Evolutionary conservation across 306 rosid species (phyloP).

Genomic region (Mucuna pruriens): DNA sequence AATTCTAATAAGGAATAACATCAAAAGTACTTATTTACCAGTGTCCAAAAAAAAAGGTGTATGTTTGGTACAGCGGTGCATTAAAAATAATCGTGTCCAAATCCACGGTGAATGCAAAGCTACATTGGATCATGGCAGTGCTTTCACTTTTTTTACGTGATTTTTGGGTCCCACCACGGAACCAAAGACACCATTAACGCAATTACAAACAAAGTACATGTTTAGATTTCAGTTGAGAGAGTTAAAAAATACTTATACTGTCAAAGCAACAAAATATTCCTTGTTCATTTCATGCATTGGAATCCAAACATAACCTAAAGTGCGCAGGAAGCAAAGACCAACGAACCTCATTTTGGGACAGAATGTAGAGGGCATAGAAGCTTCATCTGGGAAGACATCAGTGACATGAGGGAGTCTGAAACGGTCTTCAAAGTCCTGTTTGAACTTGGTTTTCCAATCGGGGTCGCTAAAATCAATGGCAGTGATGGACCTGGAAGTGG

Average conservation of each 20-base stretch:
- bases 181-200: not conserved
- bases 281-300: too few relatives aligned
- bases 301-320: too few relatives aligned
- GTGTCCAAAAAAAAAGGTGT: too few relatives aligned
- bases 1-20: not conserved
- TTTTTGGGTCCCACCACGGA: not conserved
- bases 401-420: constrained; percentile 85
- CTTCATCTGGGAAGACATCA: constrained; percentile 60
- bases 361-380: constrained; percentile 84
- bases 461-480: constrained; percentile 75
- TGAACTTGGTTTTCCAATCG: constrained; percentile 79
- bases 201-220: too few relatives aligned
- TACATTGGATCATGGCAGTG: not conserved
- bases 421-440: constrained; percentile 69
- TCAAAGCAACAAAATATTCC: too few relatives aligned
- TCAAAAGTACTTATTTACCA: too few relatives aligned
- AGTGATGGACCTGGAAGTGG: not conserved
- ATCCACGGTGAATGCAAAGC: not conserved
- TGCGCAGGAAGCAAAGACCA: not conserved
- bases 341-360: constrained; percentile 81
- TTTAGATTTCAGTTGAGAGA: too few relatives aligned
- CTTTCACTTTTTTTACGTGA: not conserved
- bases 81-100: not conserved
- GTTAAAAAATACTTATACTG: too few relatives aligned
- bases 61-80: not conserved